A percentile compares a stretch with the other conserved stretches of the same genome.
Evolutionary conservation across 2,329 filamentous ascomycete genomes (phyloP).

Genomic region (Paecilomyces dactylethromorphus): DNA sequence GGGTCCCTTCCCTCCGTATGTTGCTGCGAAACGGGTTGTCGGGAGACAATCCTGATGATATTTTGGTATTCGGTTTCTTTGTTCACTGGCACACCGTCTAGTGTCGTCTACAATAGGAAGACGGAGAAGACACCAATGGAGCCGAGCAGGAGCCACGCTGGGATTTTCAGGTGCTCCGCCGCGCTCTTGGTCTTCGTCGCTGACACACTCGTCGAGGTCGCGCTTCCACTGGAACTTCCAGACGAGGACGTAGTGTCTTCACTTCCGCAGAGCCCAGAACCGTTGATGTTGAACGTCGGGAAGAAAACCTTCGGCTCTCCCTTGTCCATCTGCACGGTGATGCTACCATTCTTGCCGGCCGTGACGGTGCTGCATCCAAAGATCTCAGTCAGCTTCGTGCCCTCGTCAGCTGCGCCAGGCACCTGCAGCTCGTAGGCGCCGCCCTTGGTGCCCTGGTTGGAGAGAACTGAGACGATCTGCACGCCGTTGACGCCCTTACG

Average conservation of each 20-base stretch:
- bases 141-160: background rate
- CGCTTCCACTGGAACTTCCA: background rate
- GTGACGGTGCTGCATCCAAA: constrained; percentile 23
- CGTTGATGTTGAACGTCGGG: constrained; percentile 12
- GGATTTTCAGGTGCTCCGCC: background rate
- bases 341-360: constrained; percentile 9
- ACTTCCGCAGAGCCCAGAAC: constrained; percentile 15
- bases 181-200: background rate
- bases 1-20: background rate
- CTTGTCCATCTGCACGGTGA: constrained; percentile 12
- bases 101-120: background rate
- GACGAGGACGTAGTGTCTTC: background rate
- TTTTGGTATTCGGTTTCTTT: background rate
- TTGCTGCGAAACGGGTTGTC: too few species aligned
- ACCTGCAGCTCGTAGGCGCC: constrained; percentile 40
- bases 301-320: constrained; percentile 18
- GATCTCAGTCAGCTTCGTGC: constrained; percentile 30
- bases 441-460: constrained; percentile 31
- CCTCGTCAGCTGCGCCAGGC: constrained; percentile 36
- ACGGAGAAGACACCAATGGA: background rate
- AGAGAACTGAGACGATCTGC: constrained; percentile 34
- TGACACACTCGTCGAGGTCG: background rate
- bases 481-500: constrained; percentile 34
- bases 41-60: background rate
- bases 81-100: background rate